Conservation (phyloP, 1,284 basidiomycete species). For the Irpex sp. region DNA sequence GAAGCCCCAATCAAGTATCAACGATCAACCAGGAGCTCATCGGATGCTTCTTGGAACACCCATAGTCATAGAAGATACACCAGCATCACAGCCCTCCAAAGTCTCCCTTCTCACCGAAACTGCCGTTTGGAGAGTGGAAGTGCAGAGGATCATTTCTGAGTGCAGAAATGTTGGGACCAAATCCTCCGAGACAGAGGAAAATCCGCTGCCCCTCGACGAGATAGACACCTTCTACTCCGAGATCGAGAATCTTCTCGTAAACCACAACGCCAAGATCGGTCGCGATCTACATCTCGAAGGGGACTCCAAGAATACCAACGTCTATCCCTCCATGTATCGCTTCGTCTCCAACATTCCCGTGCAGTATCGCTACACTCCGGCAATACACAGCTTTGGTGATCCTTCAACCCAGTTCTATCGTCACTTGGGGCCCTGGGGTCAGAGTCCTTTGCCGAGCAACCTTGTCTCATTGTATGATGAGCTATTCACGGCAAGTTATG, state of each 20-base stretch:
- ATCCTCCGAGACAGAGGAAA: neutral
- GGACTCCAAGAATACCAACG: neutral
- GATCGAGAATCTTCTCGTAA: constrained; percentile 29
- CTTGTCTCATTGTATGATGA: constrained; percentile 37
- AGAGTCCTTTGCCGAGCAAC: neutral
- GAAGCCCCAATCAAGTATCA: neutral
- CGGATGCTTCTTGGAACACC: neutral
- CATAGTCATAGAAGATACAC: neutral
- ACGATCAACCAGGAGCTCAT: neutral
- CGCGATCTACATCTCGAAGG: neutral
- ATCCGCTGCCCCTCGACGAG: constrained; percentile 12
- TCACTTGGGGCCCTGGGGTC: neutral
- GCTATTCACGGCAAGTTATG: constrained; percentile 49
- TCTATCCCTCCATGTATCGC: neutral
- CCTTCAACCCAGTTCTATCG: constrained; percentile 1
- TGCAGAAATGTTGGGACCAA: neutral
- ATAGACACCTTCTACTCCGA: constrained; percentile 23
- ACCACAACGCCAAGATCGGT: constrained; percentile 38
- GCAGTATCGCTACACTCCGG: neutral
- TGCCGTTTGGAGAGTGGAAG: constrained; percentile 8
- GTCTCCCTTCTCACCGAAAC: neutral
- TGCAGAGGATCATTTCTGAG: neutral
- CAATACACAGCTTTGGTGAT: neutral
- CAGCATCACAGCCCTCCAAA: neutral
- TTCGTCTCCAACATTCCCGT: neutral